Base-by-base conservation (phyloP, 2,329 filamentous ascomycete species). In the Madurella mycetomatis region DNA sequence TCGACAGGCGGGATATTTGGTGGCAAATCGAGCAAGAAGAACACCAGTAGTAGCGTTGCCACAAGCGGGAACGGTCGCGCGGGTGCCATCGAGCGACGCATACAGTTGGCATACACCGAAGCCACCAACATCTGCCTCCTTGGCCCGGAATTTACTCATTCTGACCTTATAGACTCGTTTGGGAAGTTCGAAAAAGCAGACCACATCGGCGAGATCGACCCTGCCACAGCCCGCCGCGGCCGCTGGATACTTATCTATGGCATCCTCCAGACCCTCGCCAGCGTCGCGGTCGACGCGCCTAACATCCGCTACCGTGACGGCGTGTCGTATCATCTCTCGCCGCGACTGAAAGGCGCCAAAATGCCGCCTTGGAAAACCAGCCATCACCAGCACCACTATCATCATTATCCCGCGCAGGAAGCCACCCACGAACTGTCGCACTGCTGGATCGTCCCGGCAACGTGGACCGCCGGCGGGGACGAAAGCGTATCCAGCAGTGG, bases 241-340 rank as follows among this genome's bases (percentile, higher is more conserved):
- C 77, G 83, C 18, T 86, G 83, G 83, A 70, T 83, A 4, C 70
- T 85, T 3, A 74, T 85, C 18, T 85, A 85, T 61, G 79, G 77
- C 2, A 69, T 85, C 11, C 67, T 85, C 15, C 83, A 86, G 66
- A 80, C 78, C 0, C 73, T 85, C 1, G 81, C 81, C 2, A 78
- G 77, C 19, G 72, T 86, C 7, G 78, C 80, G 0, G 81, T 83
- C 1, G 83, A 85, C 55, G 74, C 77, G 1, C 80, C 77, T 11
- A 73, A 74, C 40, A 70, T 82, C 9, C 74, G 76, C 12, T 80
- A 80, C 65, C 73, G 71, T 3, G 76, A 80, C 5, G 72, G 71
- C 8, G 81, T 84, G 2, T 59, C 74, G 16, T 85, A 85, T 62
- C 80, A 84, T 62, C 70, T 85, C 8, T 79, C 75, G 13, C 77